These are phyloP conservation scores for Populus euphratica DNA, from an alignment of 345 rosid genomes.

Conservation along the genomic window DNA sequence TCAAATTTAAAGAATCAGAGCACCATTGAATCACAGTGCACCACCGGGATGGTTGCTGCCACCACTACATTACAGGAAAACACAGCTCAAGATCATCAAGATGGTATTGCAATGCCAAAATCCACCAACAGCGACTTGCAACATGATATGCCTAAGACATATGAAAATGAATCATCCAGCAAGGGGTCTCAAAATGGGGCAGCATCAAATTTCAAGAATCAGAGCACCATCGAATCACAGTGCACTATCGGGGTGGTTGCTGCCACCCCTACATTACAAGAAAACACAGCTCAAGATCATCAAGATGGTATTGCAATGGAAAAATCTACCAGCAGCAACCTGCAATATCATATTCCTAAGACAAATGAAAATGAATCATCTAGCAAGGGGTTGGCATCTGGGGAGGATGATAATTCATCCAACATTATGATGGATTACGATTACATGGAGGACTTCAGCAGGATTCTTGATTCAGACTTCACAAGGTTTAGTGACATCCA, in stretches of 20 bases:
- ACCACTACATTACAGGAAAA: neutral
- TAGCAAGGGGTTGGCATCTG: neutral
- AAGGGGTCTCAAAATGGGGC: neutral
- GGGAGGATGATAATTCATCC: neutral
- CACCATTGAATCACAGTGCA: neutral
- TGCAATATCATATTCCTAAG: no score
- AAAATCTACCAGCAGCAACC: neutral
- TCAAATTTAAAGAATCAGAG: neutral
- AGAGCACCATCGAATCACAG: neutral
- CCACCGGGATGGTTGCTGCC: neutral
- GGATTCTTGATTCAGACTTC: conserved; percentile 27
- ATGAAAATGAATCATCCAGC: neutral
- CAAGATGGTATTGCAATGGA: neutral
- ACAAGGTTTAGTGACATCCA: neutral
- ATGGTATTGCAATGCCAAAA: neutral
- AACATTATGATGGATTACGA: conserved; percentile 18
- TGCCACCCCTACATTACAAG: neutral
- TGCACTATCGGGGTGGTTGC: neutral
- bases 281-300: neutral
- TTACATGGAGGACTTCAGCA: conserved; percentile 32
- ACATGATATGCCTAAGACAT: neutral
- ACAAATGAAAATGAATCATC: neutral
- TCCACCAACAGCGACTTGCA: neutral
- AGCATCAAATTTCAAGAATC: neutral
- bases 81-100: neutral